These are phyloP conservation scores for Fusarium coicis DNA, from an alignment of 2,329 filamentous ascomycete genomes.

Conservation along the genomic window DNA sequence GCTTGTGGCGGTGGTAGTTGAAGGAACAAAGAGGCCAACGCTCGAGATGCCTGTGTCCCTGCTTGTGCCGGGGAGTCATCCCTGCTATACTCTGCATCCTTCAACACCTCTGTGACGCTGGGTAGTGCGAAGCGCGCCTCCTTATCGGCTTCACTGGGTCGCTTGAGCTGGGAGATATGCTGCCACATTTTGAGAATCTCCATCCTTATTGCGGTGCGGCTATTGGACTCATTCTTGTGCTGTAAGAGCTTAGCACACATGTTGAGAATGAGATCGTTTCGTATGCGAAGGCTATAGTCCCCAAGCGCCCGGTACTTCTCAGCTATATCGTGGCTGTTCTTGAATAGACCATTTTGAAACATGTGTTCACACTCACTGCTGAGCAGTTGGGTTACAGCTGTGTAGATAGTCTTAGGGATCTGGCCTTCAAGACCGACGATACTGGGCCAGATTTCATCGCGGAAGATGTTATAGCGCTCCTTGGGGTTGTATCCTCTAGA, in stretches of 20 bases:
- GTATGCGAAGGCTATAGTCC: constrained; percentile 41
- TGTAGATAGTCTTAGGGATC: constrained; percentile 46
- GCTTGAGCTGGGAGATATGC: constrained; percentile 50
- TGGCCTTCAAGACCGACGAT: constrained; percentile 42
- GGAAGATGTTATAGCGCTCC: constrained; percentile 43
- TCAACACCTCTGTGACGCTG: constrained; percentile 42
- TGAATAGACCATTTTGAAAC: constrained; percentile 21
- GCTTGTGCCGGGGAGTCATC: background rate
- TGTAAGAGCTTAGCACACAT: constrained; percentile 44
- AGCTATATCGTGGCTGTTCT: constrained; percentile 41
- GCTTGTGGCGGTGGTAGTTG: constrained; percentile 44
- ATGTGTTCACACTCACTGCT: constrained; percentile 27
- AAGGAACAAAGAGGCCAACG: constrained; percentile 47
- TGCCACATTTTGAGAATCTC: constrained; percentile 52
- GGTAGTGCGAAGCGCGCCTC: constrained; percentile 47
- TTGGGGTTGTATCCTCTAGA: constrained; percentile 9
- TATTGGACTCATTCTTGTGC: constrained; percentile 14
- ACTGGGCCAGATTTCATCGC: constrained; percentile 46
- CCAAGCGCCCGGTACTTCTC: constrained; percentile 42
- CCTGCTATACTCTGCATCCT: constrained; percentile 17
- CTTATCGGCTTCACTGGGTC: constrained; percentile 40
- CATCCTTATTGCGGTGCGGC: constrained; percentile 34
- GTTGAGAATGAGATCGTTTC: constrained; percentile 48
- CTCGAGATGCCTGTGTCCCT: constrained; percentile 22
- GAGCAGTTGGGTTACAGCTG: constrained; percentile 38